Evolutionary conservation across 176 grass and related monocot species (phyloP).

Genomic region (Secale cereale): DNA sequence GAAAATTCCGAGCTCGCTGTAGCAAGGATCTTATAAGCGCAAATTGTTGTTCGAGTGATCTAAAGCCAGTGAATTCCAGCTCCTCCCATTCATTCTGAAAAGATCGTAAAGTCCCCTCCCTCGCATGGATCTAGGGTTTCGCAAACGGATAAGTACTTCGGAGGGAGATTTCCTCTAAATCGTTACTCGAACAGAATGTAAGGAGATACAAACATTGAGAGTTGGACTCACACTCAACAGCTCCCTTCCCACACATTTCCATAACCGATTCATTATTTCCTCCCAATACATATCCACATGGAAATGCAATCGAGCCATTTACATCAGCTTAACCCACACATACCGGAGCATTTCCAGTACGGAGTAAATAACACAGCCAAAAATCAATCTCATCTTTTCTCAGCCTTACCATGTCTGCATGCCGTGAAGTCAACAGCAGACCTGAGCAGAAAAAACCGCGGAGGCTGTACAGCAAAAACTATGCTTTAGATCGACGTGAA

Average conservation of each 20-base stretch:
- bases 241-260: not conserved
- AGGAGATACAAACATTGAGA: not conserved
- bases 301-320: constrained; percentile 21
- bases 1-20: not conserved
- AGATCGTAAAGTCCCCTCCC: no score
- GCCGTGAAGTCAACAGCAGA: not conserved
- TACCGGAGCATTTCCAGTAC: not conserved
- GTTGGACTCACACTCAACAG: not conserved
- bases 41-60: not conserved
- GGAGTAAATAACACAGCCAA: constrained; percentile 21
- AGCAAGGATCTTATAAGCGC: not conserved
- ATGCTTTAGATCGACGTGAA: constrained; percentile 7
- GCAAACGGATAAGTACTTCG: no score
- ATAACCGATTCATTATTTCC: not conserved
- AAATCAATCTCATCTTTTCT: not conserved
- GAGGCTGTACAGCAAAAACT: constrained; percentile 34
- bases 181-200: not conserved
- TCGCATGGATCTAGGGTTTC: no score
- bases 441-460: constrained; percentile 21
- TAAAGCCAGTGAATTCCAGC: not conserved
- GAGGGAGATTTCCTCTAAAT: not conserved
- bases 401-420: not conserved
- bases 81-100: no score
- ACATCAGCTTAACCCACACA: constrained; percentile 9
- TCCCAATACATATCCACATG: constrained; percentile 14